Evolutionary conservation across 176 grass and related monocot species (phyloP), one percentile per base, ranked within the genome.

Genomic region (Poa pratensis): DNA sequence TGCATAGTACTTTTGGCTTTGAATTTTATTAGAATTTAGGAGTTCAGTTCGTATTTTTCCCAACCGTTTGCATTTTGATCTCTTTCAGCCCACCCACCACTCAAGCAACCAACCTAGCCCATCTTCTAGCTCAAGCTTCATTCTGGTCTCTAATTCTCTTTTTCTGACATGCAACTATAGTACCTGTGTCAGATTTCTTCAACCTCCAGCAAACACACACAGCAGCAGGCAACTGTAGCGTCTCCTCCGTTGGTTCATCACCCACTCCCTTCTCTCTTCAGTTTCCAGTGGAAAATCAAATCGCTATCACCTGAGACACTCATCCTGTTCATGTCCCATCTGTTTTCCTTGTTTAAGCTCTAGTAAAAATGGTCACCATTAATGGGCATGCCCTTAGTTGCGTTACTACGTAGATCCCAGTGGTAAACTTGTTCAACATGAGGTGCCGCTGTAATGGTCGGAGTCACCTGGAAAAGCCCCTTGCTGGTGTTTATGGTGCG

Each of bases 101-200:
- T 72, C 68, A 46, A 72, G 40, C 18, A 72, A 72, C 40, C n/a
- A 72, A 40, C 69, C 69, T 42, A 69, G 35, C 19, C 27, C 17
- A 43, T 66, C 28, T 34, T 66, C 28, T 66, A 18, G 63, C 63
- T 30, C 64, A 70, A 71, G 39, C 69, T 71, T 22, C 69, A 46
- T 5, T 35, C 11, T 40, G 19, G 20, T 72, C 40, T 72, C n/a
- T 72, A 72, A 24, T 72, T 7, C n/a, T 26, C 40, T 71, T 72
- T 46, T n/a, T 46, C n/a, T 72, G 40, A 72, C 69, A 72, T 72
- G 40, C 13, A 22, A 46, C 69, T 24, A 12, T 46, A 46, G 12
- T 12, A 46, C 8, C 40, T 48, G 39, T 15, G 69, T 72, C 69
- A 72, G 40, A 72, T 72, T 72, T 72, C 69, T 18, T 72, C 40